Percentiles rank a stretch among this genome's conserved stretches.
These are phyloP conservation scores for Xylariaceae sp. DNA, from an alignment of 2,329 filamentous ascomycete genomes.

Conservation along the genomic window DNA sequence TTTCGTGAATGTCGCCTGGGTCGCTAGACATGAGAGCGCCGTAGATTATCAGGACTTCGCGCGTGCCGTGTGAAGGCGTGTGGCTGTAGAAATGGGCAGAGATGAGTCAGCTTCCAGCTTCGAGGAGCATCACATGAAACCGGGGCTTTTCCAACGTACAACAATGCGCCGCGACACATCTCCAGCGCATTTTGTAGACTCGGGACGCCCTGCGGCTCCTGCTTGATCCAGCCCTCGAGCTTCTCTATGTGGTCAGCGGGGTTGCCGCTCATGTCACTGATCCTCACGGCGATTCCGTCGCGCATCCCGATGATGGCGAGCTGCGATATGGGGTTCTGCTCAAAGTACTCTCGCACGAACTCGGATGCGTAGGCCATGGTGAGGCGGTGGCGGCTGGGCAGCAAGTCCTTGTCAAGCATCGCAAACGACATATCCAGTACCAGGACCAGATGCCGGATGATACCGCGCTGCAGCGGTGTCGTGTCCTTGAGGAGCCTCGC, in stretches of 20 bases:
- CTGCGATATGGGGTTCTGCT: conserved; percentile 97
- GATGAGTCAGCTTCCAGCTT: conserved; percentile 6
- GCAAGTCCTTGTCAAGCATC: conserved; percentile 92
- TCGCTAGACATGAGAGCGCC: conserved; percentile 87
- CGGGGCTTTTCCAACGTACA: conserved; percentile 46
- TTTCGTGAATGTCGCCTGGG: conserved; percentile 91
- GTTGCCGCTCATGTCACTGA: conserved; percentile 89
- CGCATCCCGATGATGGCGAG: conserved; percentile 89
- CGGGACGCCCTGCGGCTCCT: conserved; percentile 67
- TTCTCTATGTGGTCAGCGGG: conserved; percentile 80
- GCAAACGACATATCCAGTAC: conserved; percentile 88
- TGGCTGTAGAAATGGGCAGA: conserved; percentile 52
- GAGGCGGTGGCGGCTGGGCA: conserved; percentile 80
- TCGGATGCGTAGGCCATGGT: conserved; percentile 76
- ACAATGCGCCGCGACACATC: conserved; percentile 89
- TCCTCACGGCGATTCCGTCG: conserved; percentile 78
- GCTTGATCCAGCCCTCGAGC: conserved; percentile 59
- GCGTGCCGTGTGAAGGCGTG: conserved; percentile 85
- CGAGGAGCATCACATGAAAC: conserved; percentile 9
- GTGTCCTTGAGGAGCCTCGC: conserved; percentile 81
- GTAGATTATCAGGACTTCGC: conserved; percentile 88
- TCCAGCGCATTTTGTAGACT: conserved; percentile 92
- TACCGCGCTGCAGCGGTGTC: conserved; percentile 89
- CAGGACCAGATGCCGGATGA: conserved; percentile 91
- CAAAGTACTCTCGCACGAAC: conserved; percentile 92